Percentiles rank a stretch among this genome's conserved stretches.
Conservation (phyloP, 169 alveolate species). For the Plasmodium relictum region DNA sequence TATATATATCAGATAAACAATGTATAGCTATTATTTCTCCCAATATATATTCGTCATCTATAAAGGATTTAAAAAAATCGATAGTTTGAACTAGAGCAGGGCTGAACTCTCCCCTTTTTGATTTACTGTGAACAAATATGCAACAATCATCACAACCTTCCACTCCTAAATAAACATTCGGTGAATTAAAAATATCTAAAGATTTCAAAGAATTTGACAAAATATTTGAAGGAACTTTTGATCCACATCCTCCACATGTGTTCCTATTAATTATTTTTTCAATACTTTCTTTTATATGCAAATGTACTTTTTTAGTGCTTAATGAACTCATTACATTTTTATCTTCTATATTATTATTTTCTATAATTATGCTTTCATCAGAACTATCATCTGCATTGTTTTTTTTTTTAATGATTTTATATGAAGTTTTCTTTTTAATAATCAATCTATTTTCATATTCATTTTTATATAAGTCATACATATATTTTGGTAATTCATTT, state of each 20-base stretch:
- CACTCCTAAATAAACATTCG: constrained; percentile 73
- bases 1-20: constrained; percentile 73
- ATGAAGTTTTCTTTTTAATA: constrained; percentile 37
- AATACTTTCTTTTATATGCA: constrained; percentile 71
- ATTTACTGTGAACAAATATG: constrained; percentile 75
- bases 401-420: not conserved
- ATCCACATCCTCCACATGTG: constrained; percentile 79
- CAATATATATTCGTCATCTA: constrained; percentile 76
- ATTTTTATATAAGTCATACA: constrained; percentile 34
- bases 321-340: not conserved
- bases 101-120: constrained; percentile 36
- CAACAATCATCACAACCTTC: constrained; percentile 78
- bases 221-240: constrained; percentile 76
- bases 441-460: constrained; percentile 71
- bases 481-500: constrained; percentile 32
- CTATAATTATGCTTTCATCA: not conserved
- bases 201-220: constrained; percentile 62
- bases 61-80: constrained; percentile 74
- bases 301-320: constrained; percentile 30
- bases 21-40: constrained; percentile 76
- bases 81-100: constrained; percentile 78
- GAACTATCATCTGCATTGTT: not conserved
- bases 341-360: not conserved
- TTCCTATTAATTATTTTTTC: constrained; percentile 73
- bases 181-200: constrained; percentile 42